These are phyloP conservation scores for Coemansia sp. DNA, from an alignment of 192 early-diverging fungal species.

Conservation along the genomic window DNA sequence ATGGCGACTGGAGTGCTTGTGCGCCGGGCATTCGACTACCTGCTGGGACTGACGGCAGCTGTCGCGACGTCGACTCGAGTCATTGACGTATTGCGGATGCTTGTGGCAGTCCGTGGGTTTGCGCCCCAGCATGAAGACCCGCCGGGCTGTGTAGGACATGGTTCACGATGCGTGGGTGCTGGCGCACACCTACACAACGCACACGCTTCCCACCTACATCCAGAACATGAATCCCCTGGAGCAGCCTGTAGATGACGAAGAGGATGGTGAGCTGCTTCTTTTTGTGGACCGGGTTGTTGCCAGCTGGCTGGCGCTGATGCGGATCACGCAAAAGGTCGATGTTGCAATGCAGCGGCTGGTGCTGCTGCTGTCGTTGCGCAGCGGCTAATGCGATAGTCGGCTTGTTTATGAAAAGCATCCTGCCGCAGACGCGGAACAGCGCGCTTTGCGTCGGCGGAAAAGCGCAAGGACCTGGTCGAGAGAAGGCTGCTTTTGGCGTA, in stretches of 20 bases:
- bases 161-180: conserved; percentile 14
- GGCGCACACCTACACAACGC: conserved; percentile 13
- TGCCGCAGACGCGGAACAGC: conserved; percentile 5
- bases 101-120: conserved; percentile 13
- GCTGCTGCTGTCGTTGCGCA: conserved; percentile 16
- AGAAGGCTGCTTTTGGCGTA: background rate
- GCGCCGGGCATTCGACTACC: conserved; percentile 39
- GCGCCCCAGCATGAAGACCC: conserved; percentile 10
- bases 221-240: conserved; percentile 6
- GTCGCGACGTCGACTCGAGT: conserved; percentile 12
- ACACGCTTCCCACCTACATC: conserved; percentile 11
- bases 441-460: background rate
- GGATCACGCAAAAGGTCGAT: conserved; percentile 19
- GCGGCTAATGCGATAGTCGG: conserved; percentile 24
- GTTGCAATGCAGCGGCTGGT: conserved; percentile 7
- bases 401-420: conserved; percentile 16
- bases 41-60: conserved; percentile 5
- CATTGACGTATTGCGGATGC: conserved; percentile 24
- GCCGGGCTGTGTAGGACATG: conserved; percentile 9
- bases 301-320: conserved; percentile 27
- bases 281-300: conserved; percentile 15
- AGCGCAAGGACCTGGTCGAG: background rate
- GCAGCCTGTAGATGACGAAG: conserved; percentile 3
- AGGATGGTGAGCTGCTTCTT: conserved; percentile 9
- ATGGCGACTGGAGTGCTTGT: conserved; percentile 7